Evolutionary conservation across 2,329 filamentous ascomycete species (phyloP).

Genomic region (Colletotrichum destructivum): DNA sequence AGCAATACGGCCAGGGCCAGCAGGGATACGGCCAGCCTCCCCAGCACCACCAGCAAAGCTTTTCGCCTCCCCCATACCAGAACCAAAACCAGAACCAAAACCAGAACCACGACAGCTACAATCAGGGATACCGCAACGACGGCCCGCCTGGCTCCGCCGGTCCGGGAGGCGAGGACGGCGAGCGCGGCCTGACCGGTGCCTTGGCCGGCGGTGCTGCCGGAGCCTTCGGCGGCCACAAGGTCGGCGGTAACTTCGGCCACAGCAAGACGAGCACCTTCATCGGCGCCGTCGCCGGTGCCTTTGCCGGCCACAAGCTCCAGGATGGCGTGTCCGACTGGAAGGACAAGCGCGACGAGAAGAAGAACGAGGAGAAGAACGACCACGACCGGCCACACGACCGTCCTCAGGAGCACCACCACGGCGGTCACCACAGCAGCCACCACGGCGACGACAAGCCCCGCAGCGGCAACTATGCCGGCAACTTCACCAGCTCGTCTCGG

Average conservation of each 20-base stretch:
- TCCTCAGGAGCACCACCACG: slow-evolving; percentile 40
- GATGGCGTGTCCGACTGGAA: slow-evolving; percentile 58
- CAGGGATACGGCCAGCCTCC: slow-evolving; percentile 37
- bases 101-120: too few species aligned
- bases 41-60: slow-evolving; percentile 34
- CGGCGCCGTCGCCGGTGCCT: slow-evolving; percentile 58
- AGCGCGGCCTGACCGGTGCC: slow-evolving; percentile 58
- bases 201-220: slow-evolving; percentile 58
- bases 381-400: slow-evolving; percentile 22
- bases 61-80: slow-evolving; percentile 32
- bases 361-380: slow-evolving; percentile 47
- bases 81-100: slow-evolving; percentile 22
- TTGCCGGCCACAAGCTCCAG: slow-evolving; percentile 59
- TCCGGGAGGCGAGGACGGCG: slow-evolving; percentile 51
- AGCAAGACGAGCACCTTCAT: slow-evolving; percentile 55
- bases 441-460: slow-evolving; percentile 44
- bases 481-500: slow-evolving; percentile 50
- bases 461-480: slow-evolving; percentile 50
- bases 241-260: slow-evolving; percentile 57
- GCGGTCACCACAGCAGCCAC: slow-evolving; percentile 34
- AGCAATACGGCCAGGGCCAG: slow-evolving; percentile 20
- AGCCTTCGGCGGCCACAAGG: slow-evolving; percentile 57
- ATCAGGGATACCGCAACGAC: slow-evolving; percentile 37
- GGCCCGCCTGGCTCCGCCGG: slow-evolving; percentile 37
- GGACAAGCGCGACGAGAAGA: slow-evolving; percentile 57